Base-by-base conservation (phyloP, 495 filamentous ascomycete species). In the Xanthoparmelia taractica region DNA sequence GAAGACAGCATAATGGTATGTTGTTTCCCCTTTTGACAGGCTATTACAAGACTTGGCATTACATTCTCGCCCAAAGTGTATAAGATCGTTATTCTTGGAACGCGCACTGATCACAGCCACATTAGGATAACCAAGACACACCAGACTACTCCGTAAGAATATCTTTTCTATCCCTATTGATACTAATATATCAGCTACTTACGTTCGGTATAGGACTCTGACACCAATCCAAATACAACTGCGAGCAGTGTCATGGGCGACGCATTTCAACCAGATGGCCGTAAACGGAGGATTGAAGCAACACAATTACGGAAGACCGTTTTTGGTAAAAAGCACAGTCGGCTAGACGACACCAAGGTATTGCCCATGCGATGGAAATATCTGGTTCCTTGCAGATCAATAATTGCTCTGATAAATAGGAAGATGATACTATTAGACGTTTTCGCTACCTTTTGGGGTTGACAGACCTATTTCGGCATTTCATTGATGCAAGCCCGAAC, bases 391-490 rank as follows among this genome's bases (percentile, higher is more conserved):
- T 25, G 29, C 17, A 20, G 36, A 23, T 36, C 37, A 58, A 71
- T 77, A 60, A 76, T 60, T 34, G 57, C 23, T 59, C 57, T 29
- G 55, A 65, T 59, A 37, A 36, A 60, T 69, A 96, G 91, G 93
- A 97, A 75, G 90, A 96, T 78, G 95, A 99, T 69, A 92, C 92
- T 0, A 90, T 96, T 71, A 85, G 94, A 67, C 82, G 95, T 72
- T 98, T 97, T 72, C 89, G 92, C 57, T 97, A 99, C 71, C 86
- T 99, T 2, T 83, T 99, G 10, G 95, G 95, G 33, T 79, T 97
- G 57, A 99, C 95, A 54, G 95, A 99, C 71, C 83, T 99, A 27
- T 99, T 99, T 79, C 89, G 95, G 65, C 95, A 99, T 75, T 99
- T 99, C 75, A 99, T 99, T 77, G 92, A 97, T 70, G 88, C 92